Evolutionary conservation across 2,329 filamentous ascomycete species (phyloP).

Genomic region (Nothomitra cinnamomea): DNA sequence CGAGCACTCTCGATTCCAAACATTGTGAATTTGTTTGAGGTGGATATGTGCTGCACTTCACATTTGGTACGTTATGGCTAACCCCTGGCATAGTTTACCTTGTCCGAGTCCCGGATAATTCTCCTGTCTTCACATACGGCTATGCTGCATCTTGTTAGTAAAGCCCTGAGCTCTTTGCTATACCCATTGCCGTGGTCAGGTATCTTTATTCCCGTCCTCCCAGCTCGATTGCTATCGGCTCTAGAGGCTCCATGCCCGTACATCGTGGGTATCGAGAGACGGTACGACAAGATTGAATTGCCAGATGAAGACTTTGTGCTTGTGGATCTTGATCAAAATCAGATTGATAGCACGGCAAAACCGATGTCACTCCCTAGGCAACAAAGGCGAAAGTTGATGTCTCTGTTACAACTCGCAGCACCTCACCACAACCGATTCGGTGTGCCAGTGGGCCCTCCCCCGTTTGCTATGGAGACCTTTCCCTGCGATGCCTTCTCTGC

Average conservation of each 20-base stretch:
- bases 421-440: slow-evolving; percentile 79
- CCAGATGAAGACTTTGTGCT: slow-evolving; percentile 93
- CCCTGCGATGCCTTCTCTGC: slow-evolving; percentile 81
- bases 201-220: slow-evolving; percentile 83
- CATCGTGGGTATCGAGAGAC: slow-evolving; percentile 85
- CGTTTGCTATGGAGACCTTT: slow-evolving; percentile 84
- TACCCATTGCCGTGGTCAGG: slow-evolving; percentile 90
- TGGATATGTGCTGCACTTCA: slow-evolving; percentile 9
- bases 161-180: slow-evolving; percentile 68
- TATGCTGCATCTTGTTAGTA: slow-evolving; percentile 86
- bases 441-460: slow-evolving; percentile 72
- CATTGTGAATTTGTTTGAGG: slow-evolving; percentile 76
- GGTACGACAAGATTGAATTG: slow-evolving; percentile 71
- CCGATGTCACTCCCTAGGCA: slow-evolving; percentile 73
- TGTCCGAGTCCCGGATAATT: slow-evolving; percentile 89
- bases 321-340: slow-evolving; percentile 82
- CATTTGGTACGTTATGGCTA: neutral
- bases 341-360: slow-evolving; percentile 66
- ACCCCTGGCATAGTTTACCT: slow-evolving; percentile 41
- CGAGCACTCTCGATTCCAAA: slow-evolving; percentile 79
- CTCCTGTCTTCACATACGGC: slow-evolving; percentile 88
- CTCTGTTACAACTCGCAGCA: slow-evolving; percentile 74
- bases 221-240: slow-evolving; percentile 72
- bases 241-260: slow-evolving; percentile 93
- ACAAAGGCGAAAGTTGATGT: slow-evolving; percentile 74